Evolutionary conservation across 306 rosid genomes (phyloP).

Genomic region (Benincasa hispida): DNA sequence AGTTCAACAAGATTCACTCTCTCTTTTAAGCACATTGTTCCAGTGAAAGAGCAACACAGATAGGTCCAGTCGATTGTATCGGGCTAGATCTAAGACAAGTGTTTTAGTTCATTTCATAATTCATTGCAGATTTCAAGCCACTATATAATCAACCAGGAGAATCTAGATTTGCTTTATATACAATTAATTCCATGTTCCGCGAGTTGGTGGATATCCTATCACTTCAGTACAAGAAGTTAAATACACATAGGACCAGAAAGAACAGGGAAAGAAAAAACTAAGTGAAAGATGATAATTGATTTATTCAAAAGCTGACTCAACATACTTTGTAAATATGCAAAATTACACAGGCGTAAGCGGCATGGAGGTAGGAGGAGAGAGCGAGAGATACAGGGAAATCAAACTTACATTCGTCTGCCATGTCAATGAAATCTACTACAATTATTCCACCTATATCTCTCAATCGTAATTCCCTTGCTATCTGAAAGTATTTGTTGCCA

Average conservation of each 20-base stretch:
- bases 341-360: neutral
- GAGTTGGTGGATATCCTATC: neutral
- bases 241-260: neutral
- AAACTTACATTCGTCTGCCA: conserved; percentile 82
- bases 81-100: neutral
- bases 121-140: neutral
- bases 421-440: conserved; percentile 94
- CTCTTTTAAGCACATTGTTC: neutral
- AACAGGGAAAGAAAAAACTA: neutral
- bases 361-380: neutral
- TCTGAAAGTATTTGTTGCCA: conserved; percentile 38
- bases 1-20: neutral
- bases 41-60: neutral
- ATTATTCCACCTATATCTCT: conserved; percentile 98
- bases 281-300: neutral
- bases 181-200: neutral
- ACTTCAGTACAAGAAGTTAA: neutral
- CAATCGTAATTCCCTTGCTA: conserved; percentile 86
- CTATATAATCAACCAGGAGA: neutral
- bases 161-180: neutral
- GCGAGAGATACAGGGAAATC: conserved; percentile 12
- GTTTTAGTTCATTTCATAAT: neutral
- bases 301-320: neutral
- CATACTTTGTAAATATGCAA: neutral
- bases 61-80: neutral